Evolutionary conservation across 2,329 filamentous ascomycete genomes (phyloP).

Genomic region (Fusarium falciforme): DNA sequence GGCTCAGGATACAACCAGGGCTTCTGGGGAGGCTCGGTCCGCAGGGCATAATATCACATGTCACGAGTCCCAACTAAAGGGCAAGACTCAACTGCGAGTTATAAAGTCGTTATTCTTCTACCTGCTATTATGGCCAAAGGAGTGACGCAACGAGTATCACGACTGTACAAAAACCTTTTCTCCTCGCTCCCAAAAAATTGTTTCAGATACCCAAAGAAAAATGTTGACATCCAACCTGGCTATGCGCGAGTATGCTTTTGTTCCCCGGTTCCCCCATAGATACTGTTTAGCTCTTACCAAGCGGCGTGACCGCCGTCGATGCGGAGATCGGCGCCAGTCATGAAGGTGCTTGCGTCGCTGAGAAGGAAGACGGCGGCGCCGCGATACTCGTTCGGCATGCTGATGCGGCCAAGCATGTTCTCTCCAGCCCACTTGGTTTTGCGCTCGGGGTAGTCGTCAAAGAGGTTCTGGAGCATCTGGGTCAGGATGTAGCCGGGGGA

Average conservation of each 20-base stretch:
- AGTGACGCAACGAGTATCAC: constrained; percentile 18
- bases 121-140: constrained; percentile 4
- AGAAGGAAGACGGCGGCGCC: constrained; percentile 80
- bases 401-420: constrained; percentile 84
- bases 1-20: constrained; percentile 58
- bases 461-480: constrained; percentile 85
- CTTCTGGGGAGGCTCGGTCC: constrained; percentile 59
- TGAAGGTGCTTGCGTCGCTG: constrained; percentile 77
- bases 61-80: constrained; percentile 43
- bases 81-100: neutral
- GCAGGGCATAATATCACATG: constrained; percentile 52
- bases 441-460: constrained; percentile 78
- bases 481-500: constrained; percentile 85
- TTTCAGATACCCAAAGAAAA: constrained; percentile 26
- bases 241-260: constrained; percentile 7
- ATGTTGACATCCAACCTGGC: constrained; percentile 3
- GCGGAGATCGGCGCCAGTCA: constrained; percentile 78
- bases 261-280: neutral
- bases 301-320: constrained; percentile 78
- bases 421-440: constrained; percentile 78
- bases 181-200: constrained; percentile 30
- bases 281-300: constrained; percentile 56
- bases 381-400: constrained; percentile 75
- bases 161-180: constrained; percentile 26
- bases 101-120: constrained; percentile 8